phyloP scores from a whole-genome alignment of 2,329 filamentous ascomycete genomes.

The Periglandula ipomoeae region DNA sequence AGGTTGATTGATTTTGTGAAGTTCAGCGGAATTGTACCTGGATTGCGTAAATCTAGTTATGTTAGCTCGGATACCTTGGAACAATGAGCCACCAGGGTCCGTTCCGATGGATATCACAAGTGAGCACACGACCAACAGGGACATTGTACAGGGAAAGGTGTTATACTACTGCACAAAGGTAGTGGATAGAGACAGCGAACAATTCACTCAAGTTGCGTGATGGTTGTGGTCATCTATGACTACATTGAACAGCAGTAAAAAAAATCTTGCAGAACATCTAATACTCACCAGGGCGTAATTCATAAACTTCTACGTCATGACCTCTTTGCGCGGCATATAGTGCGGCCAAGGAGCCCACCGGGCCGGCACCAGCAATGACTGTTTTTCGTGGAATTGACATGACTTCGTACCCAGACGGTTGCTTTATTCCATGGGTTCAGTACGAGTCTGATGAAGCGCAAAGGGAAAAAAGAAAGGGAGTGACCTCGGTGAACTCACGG shows the following conservation, averaged over 20 bases:
- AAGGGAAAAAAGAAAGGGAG: too few species aligned
- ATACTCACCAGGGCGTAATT: conserved; percentile 74
- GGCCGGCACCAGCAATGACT: conserved; percentile 82
- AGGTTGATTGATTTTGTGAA: conserved; percentile 99
- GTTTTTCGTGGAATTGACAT: conserved; percentile 45
- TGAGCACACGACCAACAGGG: too few species aligned
- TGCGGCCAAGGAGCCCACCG: conserved; percentile 84
- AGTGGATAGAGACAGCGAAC: too few species aligned
- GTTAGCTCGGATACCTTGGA: not conserved
- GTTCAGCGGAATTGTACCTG: conserved; percentile 75
- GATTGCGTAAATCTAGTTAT: conserved; percentile 77
- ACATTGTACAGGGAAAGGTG: too few species aligned
- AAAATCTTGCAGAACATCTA: not conserved
- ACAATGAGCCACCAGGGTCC: too few species aligned
- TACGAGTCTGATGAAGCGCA: not conserved
- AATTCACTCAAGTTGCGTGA: too few species aligned
- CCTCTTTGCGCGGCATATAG: conserved; percentile 86
- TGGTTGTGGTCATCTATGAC: too few species aligned
- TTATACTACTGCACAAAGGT: too few species aligned
- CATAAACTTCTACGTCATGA: conserved; percentile 87
- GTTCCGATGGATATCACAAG: too few species aligned
- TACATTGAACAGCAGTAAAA: not conserved
- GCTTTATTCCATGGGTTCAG: too few species aligned
- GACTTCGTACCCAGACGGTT: too few species aligned
- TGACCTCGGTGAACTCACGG: too few species aligned